Base-by-base conservation (phyloP, 1,284 basidiomycete genomes). In the Ustilago tritici region DNA sequence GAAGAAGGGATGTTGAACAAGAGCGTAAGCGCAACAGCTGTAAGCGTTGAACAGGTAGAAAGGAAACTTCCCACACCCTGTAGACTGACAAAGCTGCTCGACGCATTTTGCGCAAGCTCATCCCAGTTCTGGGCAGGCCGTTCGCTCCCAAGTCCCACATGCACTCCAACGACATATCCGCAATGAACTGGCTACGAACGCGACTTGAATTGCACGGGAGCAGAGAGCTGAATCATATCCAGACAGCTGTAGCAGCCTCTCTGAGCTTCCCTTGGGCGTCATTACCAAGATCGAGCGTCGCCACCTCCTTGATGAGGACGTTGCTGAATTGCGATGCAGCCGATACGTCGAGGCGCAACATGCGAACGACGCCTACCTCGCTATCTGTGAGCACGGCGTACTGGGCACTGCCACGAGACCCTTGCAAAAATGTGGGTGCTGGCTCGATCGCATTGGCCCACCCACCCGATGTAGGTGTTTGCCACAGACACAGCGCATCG, bases 401-500 rank as follows among this genome's bases (percentile, higher is more conserved):
- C 9, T 83, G 80, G 0, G 74, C 79, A 0, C 62, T 40, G 3
- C 62, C 75, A 8, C 19, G 57, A 11, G 61, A 53, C 1, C 74
- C 75, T 32, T 66, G 53, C 14, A 82, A 71, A 1, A 67, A 35
- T 10, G 66, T 70, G 19, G 86, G 85, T 35, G 85, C 85, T 0
- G 86, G 83, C 56, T 86, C 84, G 35, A 88, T 86, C 0, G 87
- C 87, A 64, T 88, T 87, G 1, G 87, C 87, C 87, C 87, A 87
- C 2, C 87, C 87, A n/a, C 87, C 87, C 3, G 77, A 82, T 0
- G 87, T 87, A 2, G 84, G 81, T 2, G 87, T 87, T 65, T 87
- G 75, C 77, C 82, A 82, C 12, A 85, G 53, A 10, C 65, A 75
- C 19, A 78, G 43, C 8, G 76, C 69, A 12, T 79, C 63, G 17